Evolutionary conservation across 257 asterid genomes (phyloP).

Genomic region (Solanum infundibuliforme): DNA sequence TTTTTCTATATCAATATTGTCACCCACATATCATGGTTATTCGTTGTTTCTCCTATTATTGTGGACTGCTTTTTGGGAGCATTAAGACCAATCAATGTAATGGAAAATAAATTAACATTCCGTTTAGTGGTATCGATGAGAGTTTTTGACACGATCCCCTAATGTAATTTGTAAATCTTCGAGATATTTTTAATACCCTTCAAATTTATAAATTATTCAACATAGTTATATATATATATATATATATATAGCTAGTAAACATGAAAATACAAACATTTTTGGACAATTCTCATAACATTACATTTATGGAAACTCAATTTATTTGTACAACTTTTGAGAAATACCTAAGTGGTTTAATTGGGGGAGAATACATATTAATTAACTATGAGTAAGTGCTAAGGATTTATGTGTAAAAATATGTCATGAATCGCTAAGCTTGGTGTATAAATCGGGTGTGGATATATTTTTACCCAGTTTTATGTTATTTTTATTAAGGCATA

Average conservation of each 20-base stretch:
- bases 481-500: neutral
- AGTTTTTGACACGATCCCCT: neutral
- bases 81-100: neutral
- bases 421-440: neutral
- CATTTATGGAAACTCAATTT: neutral
- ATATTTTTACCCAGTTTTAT: no score
- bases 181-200: neutral
- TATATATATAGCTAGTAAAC: neutral
- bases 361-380: neutral
- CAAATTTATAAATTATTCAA: neutral
- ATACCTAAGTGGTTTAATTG: neutral
- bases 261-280: neutral
- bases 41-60: neutral
- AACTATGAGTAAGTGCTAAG: neutral
- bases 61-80: neutral
- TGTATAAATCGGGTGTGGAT: neutral
- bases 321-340: neutral
- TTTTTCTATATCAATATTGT: neutral
- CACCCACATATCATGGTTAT: neutral
- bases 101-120: neutral
- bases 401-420: neutral
- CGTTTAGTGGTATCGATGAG: neutral
- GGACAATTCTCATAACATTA: neutral
- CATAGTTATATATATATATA: neutral
- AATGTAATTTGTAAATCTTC: neutral